These are phyloP conservation scores for Plasmodium vinckei DNA, from an alignment of 169 alveolate genomes.

Conservation along the genomic window DNA sequence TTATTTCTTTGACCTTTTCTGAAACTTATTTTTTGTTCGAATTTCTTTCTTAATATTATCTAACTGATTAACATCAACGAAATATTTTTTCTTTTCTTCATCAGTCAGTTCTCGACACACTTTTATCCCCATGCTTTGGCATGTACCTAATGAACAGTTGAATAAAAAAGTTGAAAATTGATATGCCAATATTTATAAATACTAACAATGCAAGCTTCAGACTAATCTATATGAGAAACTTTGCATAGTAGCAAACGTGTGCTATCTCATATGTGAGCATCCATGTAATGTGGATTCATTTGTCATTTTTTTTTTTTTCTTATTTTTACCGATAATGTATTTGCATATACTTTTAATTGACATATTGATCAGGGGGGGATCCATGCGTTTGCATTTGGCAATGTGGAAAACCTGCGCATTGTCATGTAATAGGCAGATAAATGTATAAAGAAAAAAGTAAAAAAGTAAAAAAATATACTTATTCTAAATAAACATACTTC, in stretches of 20 bases:
- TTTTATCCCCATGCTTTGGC: conserved; percentile 85
- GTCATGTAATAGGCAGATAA: neutral
- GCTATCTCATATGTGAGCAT: neutral
- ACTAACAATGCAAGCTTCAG: too few relatives aligned
- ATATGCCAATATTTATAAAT: too few relatives aligned
- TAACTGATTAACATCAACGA: conserved; percentile 83
- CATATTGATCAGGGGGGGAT: conserved; percentile 86
- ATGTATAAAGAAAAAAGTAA: neutral
- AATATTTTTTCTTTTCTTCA: conserved; percentile 87
- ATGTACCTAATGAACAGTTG: conserved; percentile 73
- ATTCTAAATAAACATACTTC: conserved; percentile 77
- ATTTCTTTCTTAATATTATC: conserved; percentile 88
- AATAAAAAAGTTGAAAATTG: neutral
- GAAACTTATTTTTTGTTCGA: conserved; percentile 77
- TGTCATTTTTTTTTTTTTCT: neutral
- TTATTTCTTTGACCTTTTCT: conserved; percentile 60
- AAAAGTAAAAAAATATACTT: neutral
- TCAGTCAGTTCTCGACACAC: conserved; percentile 85
- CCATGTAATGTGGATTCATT: neutral
- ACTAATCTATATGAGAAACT: too few relatives aligned
- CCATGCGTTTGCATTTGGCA: conserved; percentile 90
- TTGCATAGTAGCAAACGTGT: neutral
- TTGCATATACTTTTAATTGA: conserved; percentile 81
- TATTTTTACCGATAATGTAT: conserved; percentile 79
- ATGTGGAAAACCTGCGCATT: conserved; percentile 86